phyloP scores from a whole-genome alignment of 179 eudicot genomes.

The Nepenthes alata region DNA sequence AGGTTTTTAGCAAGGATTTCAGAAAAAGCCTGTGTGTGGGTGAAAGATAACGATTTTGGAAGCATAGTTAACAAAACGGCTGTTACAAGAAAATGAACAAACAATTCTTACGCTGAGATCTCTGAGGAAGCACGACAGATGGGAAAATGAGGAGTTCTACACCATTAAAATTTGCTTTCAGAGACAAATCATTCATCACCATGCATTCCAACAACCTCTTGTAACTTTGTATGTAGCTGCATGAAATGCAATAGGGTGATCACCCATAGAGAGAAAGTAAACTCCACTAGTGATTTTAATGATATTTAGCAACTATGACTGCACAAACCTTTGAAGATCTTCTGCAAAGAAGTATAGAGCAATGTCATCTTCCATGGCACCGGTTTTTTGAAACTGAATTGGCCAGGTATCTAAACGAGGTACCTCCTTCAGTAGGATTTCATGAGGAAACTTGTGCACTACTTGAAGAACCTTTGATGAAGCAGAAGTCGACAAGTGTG shows the following conservation, averaged over 20 bases:
- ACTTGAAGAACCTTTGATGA: conserved; percentile 22
- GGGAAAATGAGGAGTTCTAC: conserved; percentile 29
- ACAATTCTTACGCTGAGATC: conserved; percentile 26
- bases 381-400: conserved; percentile 14
- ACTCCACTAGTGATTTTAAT: background rate
- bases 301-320: too few species aligned
- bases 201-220: conserved; percentile 23
- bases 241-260: conserved; percentile 3
- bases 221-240: conserved; percentile 27
- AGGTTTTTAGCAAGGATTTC: too few species aligned
- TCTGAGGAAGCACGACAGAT: conserved; percentile 27
- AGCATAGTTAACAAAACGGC: background rate
- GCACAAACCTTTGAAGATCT: conserved; percentile 28
- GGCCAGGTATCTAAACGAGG: conserved; percentile 24
- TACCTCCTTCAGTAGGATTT: conserved; percentile 15
- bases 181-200: conserved; percentile 25
- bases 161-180: conserved; percentile 22
- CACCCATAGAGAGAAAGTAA: background rate
- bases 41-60: background rate
- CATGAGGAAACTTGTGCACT: conserved; percentile 18
- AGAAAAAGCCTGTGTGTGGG: too few species aligned
- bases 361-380: conserved; percentile 26
- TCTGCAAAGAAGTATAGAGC: conserved; percentile 41
- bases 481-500: conserved; percentile 26
- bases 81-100: background rate